A percentile compares a stretch with the other conserved stretches of the same genome.
These are phyloP conservation scores for Linum tenue DNA, from an alignment of 345 rosid genomes.

Conservation along the genomic window DNA sequence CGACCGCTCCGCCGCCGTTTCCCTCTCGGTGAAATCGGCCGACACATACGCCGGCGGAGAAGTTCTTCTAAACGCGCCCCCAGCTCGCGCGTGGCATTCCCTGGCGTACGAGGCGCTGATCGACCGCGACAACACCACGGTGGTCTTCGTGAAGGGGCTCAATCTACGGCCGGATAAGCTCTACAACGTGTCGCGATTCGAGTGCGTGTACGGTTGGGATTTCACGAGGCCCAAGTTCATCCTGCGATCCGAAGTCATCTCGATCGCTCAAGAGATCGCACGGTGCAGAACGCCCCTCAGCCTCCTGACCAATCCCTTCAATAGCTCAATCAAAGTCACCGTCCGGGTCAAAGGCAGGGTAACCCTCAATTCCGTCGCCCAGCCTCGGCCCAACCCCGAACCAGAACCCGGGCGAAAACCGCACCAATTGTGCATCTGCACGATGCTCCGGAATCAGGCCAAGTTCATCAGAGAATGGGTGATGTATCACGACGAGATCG, in stretches of 20 bases:
- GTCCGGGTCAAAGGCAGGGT: slow-evolving; percentile 53
- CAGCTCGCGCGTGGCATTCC: slow-evolving; percentile 45
- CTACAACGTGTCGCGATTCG: slow-evolving; percentile 46
- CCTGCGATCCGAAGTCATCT: slow-evolving; percentile 40
- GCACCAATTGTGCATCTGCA: slow-evolving; percentile 43
- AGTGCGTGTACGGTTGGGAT: slow-evolving; percentile 91
- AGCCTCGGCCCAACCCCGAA: slow-evolving; percentile 12
- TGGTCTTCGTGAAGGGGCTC: slow-evolving; percentile 69
- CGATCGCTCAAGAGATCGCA: slow-evolving; percentile 69
- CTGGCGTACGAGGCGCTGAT: slow-evolving; percentile 66
- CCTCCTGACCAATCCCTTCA: slow-evolving; percentile 29
- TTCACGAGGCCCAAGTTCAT: slow-evolving; percentile 33
- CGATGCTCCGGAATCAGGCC: slow-evolving; percentile 79
- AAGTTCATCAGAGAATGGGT: slow-evolving; percentile 76
- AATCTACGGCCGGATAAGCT: slow-evolving; percentile 56
- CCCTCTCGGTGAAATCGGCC: slow-evolving; percentile 23
- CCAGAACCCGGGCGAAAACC: slow-evolving; percentile 9
- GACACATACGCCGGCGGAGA: slow-evolving; percentile 13
- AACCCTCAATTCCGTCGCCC: slow-evolving; percentile 52
- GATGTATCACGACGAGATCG: slow-evolving; percentile 60
- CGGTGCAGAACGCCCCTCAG: slow-evolving; percentile 68
- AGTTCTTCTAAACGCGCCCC: slow-evolving; percentile 21
- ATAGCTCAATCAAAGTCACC: slow-evolving; percentile 46
- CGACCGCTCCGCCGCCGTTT: slow-evolving; percentile 12
- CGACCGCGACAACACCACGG: slow-evolving; percentile 63